phyloP scores from a whole-genome alignment of 129 eudicot species.

The Chrysanthemum seticuspe region DNA sequence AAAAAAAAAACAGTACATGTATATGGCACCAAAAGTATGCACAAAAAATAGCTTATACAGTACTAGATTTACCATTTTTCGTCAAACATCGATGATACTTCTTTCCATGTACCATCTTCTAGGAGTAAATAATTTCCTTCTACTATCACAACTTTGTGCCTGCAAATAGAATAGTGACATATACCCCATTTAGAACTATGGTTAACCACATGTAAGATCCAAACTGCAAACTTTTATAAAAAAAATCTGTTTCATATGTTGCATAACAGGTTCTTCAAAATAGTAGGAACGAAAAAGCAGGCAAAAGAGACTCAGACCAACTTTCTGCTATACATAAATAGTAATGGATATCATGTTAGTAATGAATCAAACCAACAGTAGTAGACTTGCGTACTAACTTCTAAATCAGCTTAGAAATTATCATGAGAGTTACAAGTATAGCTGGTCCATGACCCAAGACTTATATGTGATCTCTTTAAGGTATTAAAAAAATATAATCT shows the following conservation, averaged over 20 bases:
- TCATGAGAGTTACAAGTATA: too few relatives aligned
- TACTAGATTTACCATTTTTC: slow-evolving; percentile 73
- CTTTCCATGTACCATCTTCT: slow-evolving; percentile 83
- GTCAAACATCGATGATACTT: slow-evolving; percentile 66
- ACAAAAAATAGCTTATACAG: neutral
- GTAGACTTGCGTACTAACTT: too few relatives aligned
- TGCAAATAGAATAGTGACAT: slow-evolving; percentile 30
- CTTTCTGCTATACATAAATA: too few relatives aligned
- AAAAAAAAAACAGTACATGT: neutral
- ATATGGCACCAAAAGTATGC: slow-evolving; percentile 1
- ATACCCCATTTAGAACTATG: slow-evolving; percentile 5
- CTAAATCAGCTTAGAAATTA: too few relatives aligned
- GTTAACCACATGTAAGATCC: neutral
- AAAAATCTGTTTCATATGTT: neutral
- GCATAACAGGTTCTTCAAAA: neutral
- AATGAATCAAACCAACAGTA: too few relatives aligned
- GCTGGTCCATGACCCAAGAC: too few relatives aligned
- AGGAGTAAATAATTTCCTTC: slow-evolving; percentile 92
- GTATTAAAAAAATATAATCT: slow-evolving; percentile 9
- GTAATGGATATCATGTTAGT: too few relatives aligned
- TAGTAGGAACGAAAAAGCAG: neutral
- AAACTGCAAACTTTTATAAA: neutral
- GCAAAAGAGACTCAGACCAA: neutral
- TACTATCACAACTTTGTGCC: slow-evolving; percentile 94
- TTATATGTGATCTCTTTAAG: neutral